Conservation (phyloP, 768 basidiomycete species). For the Mycena floridula region DNA sequence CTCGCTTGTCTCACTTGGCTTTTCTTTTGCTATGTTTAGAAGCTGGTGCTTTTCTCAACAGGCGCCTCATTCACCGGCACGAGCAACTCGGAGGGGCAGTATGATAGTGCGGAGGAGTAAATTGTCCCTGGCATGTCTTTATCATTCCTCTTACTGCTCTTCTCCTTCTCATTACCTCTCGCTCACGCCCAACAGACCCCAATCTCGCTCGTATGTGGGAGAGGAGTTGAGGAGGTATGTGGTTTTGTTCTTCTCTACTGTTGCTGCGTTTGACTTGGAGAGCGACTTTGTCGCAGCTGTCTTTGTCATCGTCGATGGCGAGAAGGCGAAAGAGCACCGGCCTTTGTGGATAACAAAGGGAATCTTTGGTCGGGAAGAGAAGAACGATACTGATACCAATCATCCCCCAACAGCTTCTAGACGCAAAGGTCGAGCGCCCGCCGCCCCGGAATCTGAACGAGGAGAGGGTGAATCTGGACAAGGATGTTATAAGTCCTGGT, state of each 20-base stretch:
- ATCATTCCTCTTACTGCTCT: too few relatives aligned
- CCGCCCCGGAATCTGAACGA: conserved; percentile 18
- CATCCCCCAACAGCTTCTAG: conserved; percentile 58
- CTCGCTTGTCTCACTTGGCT: too few relatives aligned
- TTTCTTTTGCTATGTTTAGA: too few relatives aligned
- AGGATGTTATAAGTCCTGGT: too few relatives aligned
- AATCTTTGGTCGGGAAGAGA: too few relatives aligned
- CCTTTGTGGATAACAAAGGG: too few relatives aligned
- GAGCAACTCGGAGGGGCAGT: conserved; percentile 48
- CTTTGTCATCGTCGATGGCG: too few relatives aligned
- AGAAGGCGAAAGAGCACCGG: too few relatives aligned
- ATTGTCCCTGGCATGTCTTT: too few relatives aligned
- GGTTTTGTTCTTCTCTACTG: conserved; percentile 17
- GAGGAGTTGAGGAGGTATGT: conserved; percentile 85
- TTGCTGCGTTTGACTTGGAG: neutral
- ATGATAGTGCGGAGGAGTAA: conserved; percentile 17
- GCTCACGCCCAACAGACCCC: conserved; percentile 1
- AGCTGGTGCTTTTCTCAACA: too few relatives aligned
- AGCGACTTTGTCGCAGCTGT: neutral
- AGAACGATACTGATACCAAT: neutral
- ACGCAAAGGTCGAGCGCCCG: conserved; percentile 83
- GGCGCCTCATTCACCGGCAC: too few relatives aligned
- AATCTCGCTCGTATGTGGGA: conserved; percentile 51
- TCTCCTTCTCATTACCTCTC: neutral
- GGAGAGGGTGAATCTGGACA: too few relatives aligned